Evolutionary conservation across 805 yeast genomes (phyloP).

Genomic region (Lipomyces sp.): DNA sequence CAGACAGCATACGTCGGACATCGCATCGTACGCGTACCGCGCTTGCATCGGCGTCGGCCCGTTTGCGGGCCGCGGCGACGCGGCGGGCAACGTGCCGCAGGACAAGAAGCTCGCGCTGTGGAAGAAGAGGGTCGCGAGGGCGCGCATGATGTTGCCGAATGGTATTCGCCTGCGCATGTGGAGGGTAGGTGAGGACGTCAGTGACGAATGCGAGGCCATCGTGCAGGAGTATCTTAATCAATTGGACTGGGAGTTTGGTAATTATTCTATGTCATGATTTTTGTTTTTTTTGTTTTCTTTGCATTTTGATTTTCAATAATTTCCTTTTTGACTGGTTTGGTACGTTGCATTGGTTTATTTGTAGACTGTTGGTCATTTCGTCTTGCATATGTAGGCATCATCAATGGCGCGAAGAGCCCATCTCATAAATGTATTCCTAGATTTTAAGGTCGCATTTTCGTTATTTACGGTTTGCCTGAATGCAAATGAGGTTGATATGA

Average conservation of each 20-base stretch:
- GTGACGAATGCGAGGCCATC: slow-evolving; percentile 35
- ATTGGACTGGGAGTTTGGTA: slow-evolving; percentile 1
- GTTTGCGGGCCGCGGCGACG: neutral
- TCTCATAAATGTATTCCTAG: too few relatives aligned
- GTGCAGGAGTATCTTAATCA: slow-evolving; percentile 19
- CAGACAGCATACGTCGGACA: slow-evolving; percentile 10
- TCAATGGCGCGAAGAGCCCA: too few relatives aligned
- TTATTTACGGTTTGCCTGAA: too few relatives aligned
- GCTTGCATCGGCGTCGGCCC: slow-evolving; percentile 14
- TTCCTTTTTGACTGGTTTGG: too few relatives aligned
- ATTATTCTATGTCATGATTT: neutral
- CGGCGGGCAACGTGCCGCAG: slow-evolving; percentile 17
- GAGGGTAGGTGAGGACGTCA: slow-evolving; percentile 44
- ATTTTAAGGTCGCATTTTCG: too few relatives aligned
- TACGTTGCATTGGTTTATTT: too few relatives aligned
- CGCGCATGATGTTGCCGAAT: slow-evolving; percentile 44
- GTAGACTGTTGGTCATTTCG: too few relatives aligned
- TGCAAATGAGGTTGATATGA: too few relatives aligned
- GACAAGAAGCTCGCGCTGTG: slow-evolving; percentile 57
- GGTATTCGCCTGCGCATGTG: slow-evolving; percentile 44
- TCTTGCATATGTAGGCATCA: too few relatives aligned
- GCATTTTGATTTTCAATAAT: neutral
- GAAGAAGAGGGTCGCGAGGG: slow-evolving; percentile 50
- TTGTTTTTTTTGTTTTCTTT: neutral
- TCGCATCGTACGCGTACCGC: slow-evolving; percentile 21